Evolutionary conservation across 352 stramenopile species (phyloP), one percentile per base, ranked within the genome.

Genomic region (Globisporangium barbulae): DNA sequence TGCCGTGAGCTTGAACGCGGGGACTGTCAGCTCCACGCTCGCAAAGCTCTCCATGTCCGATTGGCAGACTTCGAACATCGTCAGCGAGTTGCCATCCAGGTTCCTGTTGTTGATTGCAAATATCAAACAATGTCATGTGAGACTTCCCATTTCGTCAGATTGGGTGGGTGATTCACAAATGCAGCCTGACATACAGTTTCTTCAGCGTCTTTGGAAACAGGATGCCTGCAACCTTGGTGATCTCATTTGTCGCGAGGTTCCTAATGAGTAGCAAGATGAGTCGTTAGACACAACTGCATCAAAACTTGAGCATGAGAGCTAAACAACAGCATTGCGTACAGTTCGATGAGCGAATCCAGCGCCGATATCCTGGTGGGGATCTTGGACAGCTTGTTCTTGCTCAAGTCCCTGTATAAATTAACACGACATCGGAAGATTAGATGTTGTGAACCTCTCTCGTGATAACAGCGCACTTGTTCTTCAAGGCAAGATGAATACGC

Each of bases 211-310:
- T 80, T 7, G 83, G 76, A 31, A 91, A 83, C 3, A 71, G 71
- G 33, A 88, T 64, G 35, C 72, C 71, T 10, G 61, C 63, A 47
- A 91, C 69, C n/a, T 70, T 54, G 33, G 79, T 78, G 61, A 88
- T 84, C 1, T 62, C 67, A 33, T 89, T 91, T 15, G 69, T 76
- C 10, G 76, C 75, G 39, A 91, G 77, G 57, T 85, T 90, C 21
- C 82, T 91, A 56, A 7, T 35, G 21, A 19, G 15, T 15, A 41
- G 9, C 9, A 41, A 41, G 9, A 41, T 15, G 35, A 19, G 35
- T 17, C 9, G 48, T 54, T 15, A 54, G 48, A 17, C 25, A 48
- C 35, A 22, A 13, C 5, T 44, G 13, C 28, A 41, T 37, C 22
- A 37, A 54, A 8, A 19, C 30, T 22, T 22, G 25, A 61, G 19